A percentile compares a stretch with the other conserved stretches of the same genome.
Evolutionary conservation across 495 filamentous ascomycete species (phyloP).

Genomic region (Emericellopsis terricola): DNA sequence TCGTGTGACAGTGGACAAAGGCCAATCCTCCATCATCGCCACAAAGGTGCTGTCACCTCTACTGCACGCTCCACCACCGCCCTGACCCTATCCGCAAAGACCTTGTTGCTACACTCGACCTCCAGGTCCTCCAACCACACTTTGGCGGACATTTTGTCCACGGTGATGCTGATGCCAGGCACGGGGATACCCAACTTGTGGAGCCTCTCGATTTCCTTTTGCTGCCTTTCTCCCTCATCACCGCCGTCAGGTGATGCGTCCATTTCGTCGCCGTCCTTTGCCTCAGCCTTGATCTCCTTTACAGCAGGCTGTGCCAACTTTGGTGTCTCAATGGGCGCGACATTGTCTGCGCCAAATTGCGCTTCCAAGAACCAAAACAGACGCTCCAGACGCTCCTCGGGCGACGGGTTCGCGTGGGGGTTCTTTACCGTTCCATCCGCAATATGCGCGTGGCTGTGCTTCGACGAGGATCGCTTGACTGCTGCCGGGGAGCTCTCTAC

Average conservation of each 20-base stretch:
- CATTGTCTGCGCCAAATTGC: slow-evolving; percentile 70
- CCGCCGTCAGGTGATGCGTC: slow-evolving; percentile 6
- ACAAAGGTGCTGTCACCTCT: slow-evolving; percentile 72
- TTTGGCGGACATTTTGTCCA: slow-evolving; percentile 73
- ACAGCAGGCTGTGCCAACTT: slow-evolving; percentile 22
- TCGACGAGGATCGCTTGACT: slow-evolving; percentile 48
- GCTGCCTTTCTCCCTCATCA: slow-evolving; percentile 20
- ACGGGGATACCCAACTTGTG: slow-evolving; percentile 70
- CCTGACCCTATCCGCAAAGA: slow-evolving; percentile 61
- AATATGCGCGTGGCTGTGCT: slow-evolving; percentile 37
- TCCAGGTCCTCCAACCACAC: slow-evolving; percentile 86
- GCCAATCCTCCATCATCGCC: slow-evolving; percentile 23
- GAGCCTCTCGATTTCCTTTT: slow-evolving; percentile 44
- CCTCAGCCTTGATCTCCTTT: slow-evolving; percentile 1
- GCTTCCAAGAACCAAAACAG: slow-evolving; percentile 93
- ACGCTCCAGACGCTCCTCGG: slow-evolving; percentile 58
- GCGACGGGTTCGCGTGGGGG: slow-evolving; percentile 49
- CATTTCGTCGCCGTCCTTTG: slow-evolving; percentile 5
- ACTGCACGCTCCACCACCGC: slow-evolving; percentile 82
- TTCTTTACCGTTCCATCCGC: slow-evolving; percentile 29
- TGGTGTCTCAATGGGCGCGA: slow-evolving; percentile 54
- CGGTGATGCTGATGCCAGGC: slow-evolving; percentile 69
- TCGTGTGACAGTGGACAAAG: no score
- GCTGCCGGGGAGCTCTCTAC: slow-evolving; percentile 89
- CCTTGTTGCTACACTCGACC: slow-evolving; percentile 62